These are phyloP conservation scores for Metschnikowia cerradonensis DNA, from an alignment of 805 yeast genomes.

Conservation along the genomic window DNA sequence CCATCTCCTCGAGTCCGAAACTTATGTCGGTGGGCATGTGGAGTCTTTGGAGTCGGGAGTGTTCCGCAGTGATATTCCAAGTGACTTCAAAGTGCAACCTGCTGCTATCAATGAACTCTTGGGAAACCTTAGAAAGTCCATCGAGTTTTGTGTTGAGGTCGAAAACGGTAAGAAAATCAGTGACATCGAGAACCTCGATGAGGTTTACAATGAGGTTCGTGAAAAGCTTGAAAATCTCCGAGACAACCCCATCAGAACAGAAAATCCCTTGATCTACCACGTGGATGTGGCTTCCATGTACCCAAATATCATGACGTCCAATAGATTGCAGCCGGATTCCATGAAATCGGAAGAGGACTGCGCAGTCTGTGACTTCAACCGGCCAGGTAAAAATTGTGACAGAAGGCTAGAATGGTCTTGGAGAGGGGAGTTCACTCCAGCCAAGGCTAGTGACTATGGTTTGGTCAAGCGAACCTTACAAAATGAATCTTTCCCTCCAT, in stretches of 20 bases:
- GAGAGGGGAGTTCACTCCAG: slow-evolving; percentile 96
- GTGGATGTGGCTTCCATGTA: slow-evolving; percentile 99
- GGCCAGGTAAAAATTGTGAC: slow-evolving; percentile 93
- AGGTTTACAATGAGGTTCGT: slow-evolving; percentile 58
- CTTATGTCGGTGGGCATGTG: slow-evolving; percentile 98
- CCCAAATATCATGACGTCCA: slow-evolving; percentile 97
- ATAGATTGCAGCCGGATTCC: slow-evolving; percentile 95
- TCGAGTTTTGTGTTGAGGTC: slow-evolving; percentile 77
- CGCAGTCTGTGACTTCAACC: slow-evolving; percentile 94
- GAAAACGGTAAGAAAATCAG: slow-evolving; percentile 72
- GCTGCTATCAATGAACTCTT: slow-evolving; percentile 77
- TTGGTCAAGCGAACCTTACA: slow-evolving; percentile 84
- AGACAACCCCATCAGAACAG: slow-evolving; percentile 59
- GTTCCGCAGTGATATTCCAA: slow-evolving; percentile 80
- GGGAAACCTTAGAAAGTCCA: slow-evolving; percentile 66
- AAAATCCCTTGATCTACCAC: slow-evolving; percentile 86
- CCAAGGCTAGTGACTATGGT: slow-evolving; percentile 84
- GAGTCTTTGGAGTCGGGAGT: slow-evolving; percentile 98
- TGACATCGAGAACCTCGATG: slow-evolving; percentile 78
- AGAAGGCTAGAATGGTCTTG: slow-evolving; percentile 92
- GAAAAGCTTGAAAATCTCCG: slow-evolving; percentile 54
- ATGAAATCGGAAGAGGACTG: slow-evolving; percentile 94
- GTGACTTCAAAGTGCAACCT: slow-evolving; percentile 74
- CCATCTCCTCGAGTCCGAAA: slow-evolving; percentile 88
- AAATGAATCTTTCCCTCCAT: slow-evolving; percentile 69